Evolutionary conservation across 78 protist species (phyloP).

Genomic region (Dictyostelium intermedium): DNA sequence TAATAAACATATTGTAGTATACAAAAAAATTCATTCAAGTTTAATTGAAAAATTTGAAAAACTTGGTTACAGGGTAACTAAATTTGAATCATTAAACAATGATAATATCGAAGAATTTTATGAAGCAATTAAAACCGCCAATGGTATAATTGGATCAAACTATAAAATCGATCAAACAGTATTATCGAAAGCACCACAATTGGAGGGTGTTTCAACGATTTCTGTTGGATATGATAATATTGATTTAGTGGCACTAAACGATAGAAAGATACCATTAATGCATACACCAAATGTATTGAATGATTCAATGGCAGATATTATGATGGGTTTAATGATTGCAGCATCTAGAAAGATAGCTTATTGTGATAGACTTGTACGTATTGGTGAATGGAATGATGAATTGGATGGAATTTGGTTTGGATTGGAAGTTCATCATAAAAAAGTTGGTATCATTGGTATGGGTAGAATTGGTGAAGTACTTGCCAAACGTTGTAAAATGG

Average conservation of each 20-base stretch:
- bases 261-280: background rate
- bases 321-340: conserved; percentile 53
- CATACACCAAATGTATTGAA: conserved; percentile 54
- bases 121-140: background rate
- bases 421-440: conserved; percentile 74
- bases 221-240: conserved; percentile 70
- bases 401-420: background rate
- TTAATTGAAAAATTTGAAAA: background rate
- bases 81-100: background rate
- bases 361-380: background rate
- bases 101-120: background rate
- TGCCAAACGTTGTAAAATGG: conserved; percentile 32
- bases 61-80: background rate
- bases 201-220: background rate
- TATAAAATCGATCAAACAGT: background rate
- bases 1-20: background rate
- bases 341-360: conserved; percentile 13
- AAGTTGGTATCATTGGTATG: conserved; percentile 74
- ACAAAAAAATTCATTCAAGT: background rate
- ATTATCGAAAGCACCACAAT: background rate
- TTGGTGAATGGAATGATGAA: conserved; percentile 3
- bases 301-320: conserved; percentile 67
- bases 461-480: conserved; percentile 80
- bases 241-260: background rate
- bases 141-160: background rate